Base-by-base conservation (phyloP, 768 basidiomycete species). In the Lactarius sanguifluus region DNA sequence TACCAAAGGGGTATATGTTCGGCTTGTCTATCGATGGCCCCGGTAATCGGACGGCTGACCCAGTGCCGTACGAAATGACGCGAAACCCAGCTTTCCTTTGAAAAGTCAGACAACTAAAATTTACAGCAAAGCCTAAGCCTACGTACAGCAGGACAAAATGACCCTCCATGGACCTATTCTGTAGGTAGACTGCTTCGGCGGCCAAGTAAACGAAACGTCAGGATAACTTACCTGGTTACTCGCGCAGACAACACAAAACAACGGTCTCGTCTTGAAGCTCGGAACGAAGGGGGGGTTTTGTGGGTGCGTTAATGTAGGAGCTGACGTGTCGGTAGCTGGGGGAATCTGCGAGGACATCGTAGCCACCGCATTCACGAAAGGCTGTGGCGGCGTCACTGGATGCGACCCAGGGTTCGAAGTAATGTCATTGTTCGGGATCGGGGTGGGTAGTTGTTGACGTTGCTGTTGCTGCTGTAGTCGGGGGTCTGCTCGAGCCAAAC, bases 91-190 rank as follows among this genome's bases (percentile, higher is more conserved):
- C 95, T 79, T 95, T 92, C 59, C 96, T 97, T 77, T 61, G 62
- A 67, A 62, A 36, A 25, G 67, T 47, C 47, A 61, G 34, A 10
- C 7, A 47, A 12, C 23, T 43, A 34, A 54, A 10, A 18, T 60
- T 20, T 23, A 43, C 56, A 38, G 45, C 13, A 43, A 12, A 38
- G 36, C 34, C 34, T 34, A 58, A 57, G 54, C 65, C 10, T 57
- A 84, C 94, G 79, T 70, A 97, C 94, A 89, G 79, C 61, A 98
- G 77, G 16, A 96, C 93, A 73, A 86, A 84, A 73, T 99, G 97
- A 0, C 94, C 97, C 78, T 98, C 97, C 97, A 99, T 99, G 1
- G 95, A 96, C 57, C 96, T 89, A 75, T 97, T 97, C 95, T 97
- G 59, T 64, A 66, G 57, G 23, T n/a, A 58, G 59, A 58, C 45